Percentiles rank a stretch among this genome's conserved stretches.
Evolutionary conservation across 2,329 filamentous ascomycete genomes (phyloP).

Genomic region (Pseudomassariella vexata): DNA sequence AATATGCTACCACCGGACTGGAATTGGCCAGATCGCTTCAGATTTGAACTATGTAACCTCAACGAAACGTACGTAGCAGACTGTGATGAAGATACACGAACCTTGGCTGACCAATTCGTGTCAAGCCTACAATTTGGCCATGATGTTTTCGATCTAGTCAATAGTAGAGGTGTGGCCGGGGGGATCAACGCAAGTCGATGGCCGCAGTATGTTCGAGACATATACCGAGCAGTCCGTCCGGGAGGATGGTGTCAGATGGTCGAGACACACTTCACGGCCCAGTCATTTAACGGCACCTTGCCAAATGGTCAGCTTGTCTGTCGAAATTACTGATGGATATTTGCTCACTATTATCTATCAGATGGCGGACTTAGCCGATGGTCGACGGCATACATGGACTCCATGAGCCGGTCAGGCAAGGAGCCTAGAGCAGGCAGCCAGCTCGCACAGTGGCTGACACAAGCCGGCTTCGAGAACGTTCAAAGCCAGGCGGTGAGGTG

Average conservation of each 20-base stretch:
- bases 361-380: slow-evolving; percentile 61
- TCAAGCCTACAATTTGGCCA: slow-evolving; percentile 44
- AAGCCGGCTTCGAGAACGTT: slow-evolving; percentile 62
- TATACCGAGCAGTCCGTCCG: slow-evolving; percentile 63
- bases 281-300: slow-evolving; percentile 79
- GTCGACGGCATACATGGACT: slow-evolving; percentile 59
- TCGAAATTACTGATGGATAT: slow-evolving; percentile 4
- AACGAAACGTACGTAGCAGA: slow-evolving; percentile 49
- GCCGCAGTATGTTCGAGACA: slow-evolving; percentile 70
- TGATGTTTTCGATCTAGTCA: slow-evolving; percentile 75
- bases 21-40: slow-evolving; percentile 53
- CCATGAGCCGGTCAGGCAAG: slow-evolving; percentile 54
- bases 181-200: slow-evolving; percentile 71
- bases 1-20: slow-evolving; percentile 51
- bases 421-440: slow-evolving; percentile 60
- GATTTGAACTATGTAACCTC: slow-evolving; percentile 67
- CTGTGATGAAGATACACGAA: background rate
- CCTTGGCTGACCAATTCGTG: slow-evolving; percentile 10
- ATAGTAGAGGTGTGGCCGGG: slow-evolving; percentile 67
- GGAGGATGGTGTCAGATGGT: slow-evolving; percentile 85
- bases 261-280: slow-evolving; percentile 81
- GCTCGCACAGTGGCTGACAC: slow-evolving; percentile 51
- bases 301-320: slow-evolving; percentile 44
- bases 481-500: slow-evolving; percentile 58
- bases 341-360: slow-evolving; percentile 20